Evolutionary conservation across 495 filamentous ascomycete species (phyloP).

Genomic region (Umbilicaria muhlenbergii): DNA sequence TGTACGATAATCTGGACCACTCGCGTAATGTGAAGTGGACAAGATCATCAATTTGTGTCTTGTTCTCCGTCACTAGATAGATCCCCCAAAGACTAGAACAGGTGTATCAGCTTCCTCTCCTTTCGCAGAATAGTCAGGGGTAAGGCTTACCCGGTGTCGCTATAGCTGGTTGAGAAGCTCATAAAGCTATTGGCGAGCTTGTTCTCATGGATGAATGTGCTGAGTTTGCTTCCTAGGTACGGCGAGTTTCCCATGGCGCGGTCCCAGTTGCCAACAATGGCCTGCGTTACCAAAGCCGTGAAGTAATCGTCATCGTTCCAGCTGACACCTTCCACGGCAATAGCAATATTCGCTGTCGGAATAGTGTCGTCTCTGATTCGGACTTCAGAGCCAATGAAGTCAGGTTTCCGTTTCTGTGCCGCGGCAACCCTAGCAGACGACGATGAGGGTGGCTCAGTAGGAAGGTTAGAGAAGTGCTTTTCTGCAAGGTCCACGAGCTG

Average conservation of each 20-base stretch:
- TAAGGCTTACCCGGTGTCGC: constrained; percentile 77
- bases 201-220: constrained; percentile 79
- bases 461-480: constrained; percentile 77
- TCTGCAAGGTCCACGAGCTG: constrained; percentile 91
- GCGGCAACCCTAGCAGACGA: constrained; percentile 45
- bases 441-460: constrained; percentile 52
- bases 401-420: constrained; percentile 71
- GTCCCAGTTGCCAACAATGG: constrained; percentile 99
- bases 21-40: constrained; percentile 97
- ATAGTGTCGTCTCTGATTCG: constrained; percentile 91
- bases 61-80: constrained; percentile 87
- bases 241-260: constrained; percentile 93
- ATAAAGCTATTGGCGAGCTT: constrained; percentile 98
- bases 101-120: constrained; percentile 4
- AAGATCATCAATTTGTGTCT: constrained; percentile 79
- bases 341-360: constrained; percentile 90
- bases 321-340: constrained; percentile 98
- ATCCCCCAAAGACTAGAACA: constrained; percentile 84
- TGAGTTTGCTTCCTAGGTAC: constrained; percentile 95
- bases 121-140: not conserved
- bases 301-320: constrained; percentile 99
- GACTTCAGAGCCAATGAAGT: constrained; percentile 93
- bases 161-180: constrained; percentile 99
- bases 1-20: constrained; percentile 82
- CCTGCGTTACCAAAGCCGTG: constrained; percentile 91